Conservation (phyloP, 2,329 filamentous ascomycete genomes). For the Mycocentrospora acerina region DNA sequence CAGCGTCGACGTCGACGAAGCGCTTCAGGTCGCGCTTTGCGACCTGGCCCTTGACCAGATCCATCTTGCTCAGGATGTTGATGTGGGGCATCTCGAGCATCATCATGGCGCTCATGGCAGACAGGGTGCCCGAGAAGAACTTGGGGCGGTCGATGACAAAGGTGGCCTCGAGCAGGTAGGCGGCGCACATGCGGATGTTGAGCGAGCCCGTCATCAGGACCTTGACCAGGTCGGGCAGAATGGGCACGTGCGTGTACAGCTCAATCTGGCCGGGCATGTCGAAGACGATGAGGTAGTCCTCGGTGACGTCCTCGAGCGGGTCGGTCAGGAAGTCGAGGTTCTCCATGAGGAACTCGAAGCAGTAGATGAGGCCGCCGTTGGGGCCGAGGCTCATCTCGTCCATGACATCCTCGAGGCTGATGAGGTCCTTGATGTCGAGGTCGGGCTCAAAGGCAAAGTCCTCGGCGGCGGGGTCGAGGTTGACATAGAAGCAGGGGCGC, state of each 20-base stretch:
- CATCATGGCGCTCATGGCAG: slow-evolving; percentile 98
- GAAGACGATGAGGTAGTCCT: slow-evolving; percentile 96
- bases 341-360: slow-evolving; percentile 93
- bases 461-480: slow-evolving; percentile 95
- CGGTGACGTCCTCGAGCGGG: slow-evolving; percentile 78
- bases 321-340: slow-evolving; percentile 91
- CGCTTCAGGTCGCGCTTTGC: slow-evolving; percentile 84
- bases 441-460: slow-evolving; percentile 88
- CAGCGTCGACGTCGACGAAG: slow-evolving; percentile 84
- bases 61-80: slow-evolving; percentile 97
- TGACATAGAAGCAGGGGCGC: slow-evolving; percentile 96
- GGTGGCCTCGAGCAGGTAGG: slow-evolving; percentile 92
- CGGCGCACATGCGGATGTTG: slow-evolving; percentile 88
- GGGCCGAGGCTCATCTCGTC: slow-evolving; percentile 88
- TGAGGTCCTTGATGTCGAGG: slow-evolving; percentile 92
- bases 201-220: slow-evolving; percentile 80
- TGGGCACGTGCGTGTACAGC: slow-evolving; percentile 94
- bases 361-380: slow-evolving; percentile 92
- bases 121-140: slow-evolving; percentile 93
- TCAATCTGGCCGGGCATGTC: slow-evolving; percentile 99
- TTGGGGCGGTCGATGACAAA: slow-evolving; percentile 96
- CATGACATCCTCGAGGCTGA: slow-evolving; percentile 94
- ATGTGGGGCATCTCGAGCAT: slow-evolving; percentile 97
- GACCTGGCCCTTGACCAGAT: slow-evolving; percentile 87
- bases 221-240: slow-evolving; percentile 80